A percentile compares a stretch with the other conserved stretches of the same genome.
Evolutionary conservation across 495 filamentous ascomycete species (phyloP).

Genomic region (Elasticomyces elasticus): DNA sequence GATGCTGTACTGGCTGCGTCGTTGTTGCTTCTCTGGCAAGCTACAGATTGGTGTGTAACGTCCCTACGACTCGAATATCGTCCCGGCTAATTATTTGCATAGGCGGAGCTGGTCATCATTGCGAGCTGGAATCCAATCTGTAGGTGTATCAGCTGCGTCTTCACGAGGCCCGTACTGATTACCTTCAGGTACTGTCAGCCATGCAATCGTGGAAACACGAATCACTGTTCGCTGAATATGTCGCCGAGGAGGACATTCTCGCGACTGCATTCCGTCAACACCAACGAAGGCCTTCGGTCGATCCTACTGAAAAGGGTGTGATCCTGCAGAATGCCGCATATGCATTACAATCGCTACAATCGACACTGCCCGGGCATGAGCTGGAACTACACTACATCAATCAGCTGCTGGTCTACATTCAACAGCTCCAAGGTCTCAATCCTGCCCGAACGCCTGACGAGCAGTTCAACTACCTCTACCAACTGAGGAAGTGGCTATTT

Average conservation of each 20-base stretch:
- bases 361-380: constrained; percentile 58
- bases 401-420: constrained; percentile 72
- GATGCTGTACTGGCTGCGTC: constrained; percentile 91
- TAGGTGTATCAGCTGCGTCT: constrained; percentile 34
- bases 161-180: not conserved
- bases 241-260: constrained; percentile 59
- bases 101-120: constrained; percentile 87
- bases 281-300: constrained; percentile 37
- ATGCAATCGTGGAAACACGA: constrained; percentile 92
- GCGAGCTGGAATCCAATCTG: constrained; percentile 82
- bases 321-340: constrained; percentile 54
- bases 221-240: constrained; percentile 73
- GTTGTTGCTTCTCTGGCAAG: constrained; percentile 90
- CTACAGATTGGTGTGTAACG: constrained; percentile 75
- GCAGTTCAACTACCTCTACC: constrained; percentile 78
- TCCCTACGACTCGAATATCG: constrained; percentile 24
- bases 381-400: constrained; percentile 64
- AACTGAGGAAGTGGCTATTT: constrained; percentile 84
- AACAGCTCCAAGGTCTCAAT: constrained; percentile 63
- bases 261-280: constrained; percentile 6
- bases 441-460: constrained; percentile 64
- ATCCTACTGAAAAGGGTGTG: constrained; percentile 46
- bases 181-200: constrained; percentile 63
- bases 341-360: constrained; percentile 61
- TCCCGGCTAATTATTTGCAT: not conserved